phyloP scores from a whole-genome alignment of 2,329 filamentous ascomycete genomes.

The Cladophialophora immunda region DNA sequence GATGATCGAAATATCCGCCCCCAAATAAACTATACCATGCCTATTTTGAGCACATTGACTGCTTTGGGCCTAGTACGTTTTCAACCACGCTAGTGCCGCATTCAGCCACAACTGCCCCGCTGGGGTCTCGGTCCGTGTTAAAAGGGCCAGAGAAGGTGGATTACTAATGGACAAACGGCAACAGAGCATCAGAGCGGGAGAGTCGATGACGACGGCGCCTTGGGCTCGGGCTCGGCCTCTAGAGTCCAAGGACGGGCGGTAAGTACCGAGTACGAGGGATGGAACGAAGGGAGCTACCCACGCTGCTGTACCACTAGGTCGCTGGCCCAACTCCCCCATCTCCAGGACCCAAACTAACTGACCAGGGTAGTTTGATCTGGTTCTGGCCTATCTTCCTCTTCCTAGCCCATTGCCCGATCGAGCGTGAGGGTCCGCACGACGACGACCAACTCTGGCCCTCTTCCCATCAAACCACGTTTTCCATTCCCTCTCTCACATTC shows the following conservation, averaged over 20 bases:
- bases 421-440: neutral
- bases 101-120: neutral
- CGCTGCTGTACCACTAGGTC: too few species aligned
- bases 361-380: neutral
- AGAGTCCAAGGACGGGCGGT: neutral
- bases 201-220: too few species aligned
- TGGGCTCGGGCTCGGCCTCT: too few species aligned
- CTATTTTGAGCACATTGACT: constrained; percentile 3
- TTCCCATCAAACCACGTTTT: too few species aligned
- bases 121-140: neutral
- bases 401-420: neutral
- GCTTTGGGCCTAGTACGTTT: neutral
- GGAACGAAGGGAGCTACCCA: neutral
- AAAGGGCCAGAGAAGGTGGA: neutral
- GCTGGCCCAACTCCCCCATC: too few species aligned
- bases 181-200: too few species aligned
- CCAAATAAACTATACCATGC: neutral
- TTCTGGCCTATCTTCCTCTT: neutral
- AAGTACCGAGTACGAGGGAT: neutral
- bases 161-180: neutral
- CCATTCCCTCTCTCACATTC: neutral
- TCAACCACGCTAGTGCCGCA: neutral
- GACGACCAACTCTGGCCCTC: too few species aligned
- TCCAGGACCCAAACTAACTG: too few species aligned
- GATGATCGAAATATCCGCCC: too few species aligned